phyloP scores from a whole-genome alignment of 1,139 yeast species.

The Debaryomyces fabryi region DNA sequence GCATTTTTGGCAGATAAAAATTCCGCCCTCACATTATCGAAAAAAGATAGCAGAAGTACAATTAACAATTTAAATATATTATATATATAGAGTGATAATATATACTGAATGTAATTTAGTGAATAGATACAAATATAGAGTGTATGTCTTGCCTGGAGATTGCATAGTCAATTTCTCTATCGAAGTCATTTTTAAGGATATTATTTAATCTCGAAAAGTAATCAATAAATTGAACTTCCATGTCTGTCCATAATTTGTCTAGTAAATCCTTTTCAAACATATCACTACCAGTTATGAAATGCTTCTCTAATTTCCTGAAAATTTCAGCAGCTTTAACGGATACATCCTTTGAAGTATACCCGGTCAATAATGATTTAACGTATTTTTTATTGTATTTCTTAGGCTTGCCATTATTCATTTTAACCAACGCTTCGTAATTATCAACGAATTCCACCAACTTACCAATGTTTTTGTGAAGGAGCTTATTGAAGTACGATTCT shows the following conservation, averaged over 20 bases:
- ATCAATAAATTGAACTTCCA: conserved; percentile 39
- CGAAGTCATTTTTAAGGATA: conserved; percentile 41
- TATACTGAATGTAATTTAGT: conserved; percentile 5
- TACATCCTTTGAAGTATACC: conserved; percentile 63
- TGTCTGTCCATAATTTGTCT: conserved; percentile 46
- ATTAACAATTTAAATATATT: not conserved
- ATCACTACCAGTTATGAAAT: conserved; percentile 50
- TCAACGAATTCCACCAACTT: conserved; percentile 66
- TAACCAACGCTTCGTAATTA: conserved; percentile 59
- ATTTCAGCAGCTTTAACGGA: conserved; percentile 57
- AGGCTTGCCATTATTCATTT: conserved; percentile 51
- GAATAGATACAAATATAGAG: conserved; percentile 28
- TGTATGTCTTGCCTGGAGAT: conserved; percentile 41
- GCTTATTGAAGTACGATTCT: conserved; percentile 47
- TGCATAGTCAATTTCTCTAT: conserved; percentile 43
- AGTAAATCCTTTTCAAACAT: conserved; percentile 51
- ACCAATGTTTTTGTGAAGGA: conserved; percentile 53
- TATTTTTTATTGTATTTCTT: conserved; percentile 65
- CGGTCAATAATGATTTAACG: conserved; percentile 56
- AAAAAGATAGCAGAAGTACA: not conserved
- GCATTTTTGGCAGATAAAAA: not conserved
- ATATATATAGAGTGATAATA: not conserved
- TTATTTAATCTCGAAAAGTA: conserved; percentile 42
- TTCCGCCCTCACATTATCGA: not conserved
- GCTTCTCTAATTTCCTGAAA: conserved; percentile 58